Evolutionary conservation across 257 asterid genomes (phyloP).

Genomic region (Euphrasia confusa): DNA sequence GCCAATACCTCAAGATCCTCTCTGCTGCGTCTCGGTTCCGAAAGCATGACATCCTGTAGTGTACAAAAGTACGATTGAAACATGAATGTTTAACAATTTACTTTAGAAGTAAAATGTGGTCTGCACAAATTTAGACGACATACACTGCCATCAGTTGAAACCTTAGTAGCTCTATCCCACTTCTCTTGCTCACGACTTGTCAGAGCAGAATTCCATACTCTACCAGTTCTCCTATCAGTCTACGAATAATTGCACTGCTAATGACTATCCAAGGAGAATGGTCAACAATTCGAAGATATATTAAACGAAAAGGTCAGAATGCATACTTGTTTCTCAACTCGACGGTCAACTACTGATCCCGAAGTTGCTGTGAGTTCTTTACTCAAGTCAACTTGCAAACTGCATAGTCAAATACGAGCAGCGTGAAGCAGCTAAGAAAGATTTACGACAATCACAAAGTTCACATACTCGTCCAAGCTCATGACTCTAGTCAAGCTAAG

Average conservation of each 20-base stretch:
- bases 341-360: slow-evolving; percentile 26
- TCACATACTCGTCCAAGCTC: slow-evolving; percentile 76
- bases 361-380: slow-evolving; percentile 42
- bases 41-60: slow-evolving; percentile 70
- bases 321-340: slow-evolving; percentile 48
- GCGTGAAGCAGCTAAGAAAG: background rate
- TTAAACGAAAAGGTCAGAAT: slow-evolving; percentile 12
- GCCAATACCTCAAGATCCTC: slow-evolving; percentile 83
- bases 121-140: slow-evolving; percentile 17
- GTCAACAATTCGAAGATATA: slow-evolving; percentile 1
- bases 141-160: slow-evolving; percentile 97
- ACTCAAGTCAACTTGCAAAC: slow-evolving; percentile 73
- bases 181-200: slow-evolving; percentile 94
- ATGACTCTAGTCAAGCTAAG: slow-evolving; percentile 90
- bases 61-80: background rate
- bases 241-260: slow-evolving; percentile 28
- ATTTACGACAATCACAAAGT: background rate
- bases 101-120: background rate
- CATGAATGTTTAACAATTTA: background rate
- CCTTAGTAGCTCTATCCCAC: slow-evolving; percentile 86
- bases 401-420: slow-evolving; percentile 25
- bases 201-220: slow-evolving; percentile 84
- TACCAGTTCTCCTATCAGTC: slow-evolving; percentile 36
- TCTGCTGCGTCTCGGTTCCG: slow-evolving; percentile 59
- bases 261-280: slow-evolving; percentile 20